Base-by-base conservation (phyloP, 176 grass and related monocot species). In the Phoenix dactylifera region DNA sequence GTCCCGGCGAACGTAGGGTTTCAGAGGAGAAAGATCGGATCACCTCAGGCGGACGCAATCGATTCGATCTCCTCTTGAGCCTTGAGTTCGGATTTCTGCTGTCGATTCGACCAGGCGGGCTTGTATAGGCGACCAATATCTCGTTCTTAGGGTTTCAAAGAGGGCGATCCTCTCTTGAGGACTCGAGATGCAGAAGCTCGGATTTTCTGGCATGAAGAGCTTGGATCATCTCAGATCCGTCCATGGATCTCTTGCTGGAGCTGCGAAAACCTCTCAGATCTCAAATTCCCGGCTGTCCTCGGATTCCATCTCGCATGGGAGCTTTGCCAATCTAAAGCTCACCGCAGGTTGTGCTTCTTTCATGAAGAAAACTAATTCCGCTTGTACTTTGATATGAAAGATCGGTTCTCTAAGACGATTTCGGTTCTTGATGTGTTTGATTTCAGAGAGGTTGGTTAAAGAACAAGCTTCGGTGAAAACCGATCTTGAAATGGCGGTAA, bases 401-500 rank as follows among this genome's bases (percentile, higher is more conserved):
- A 15, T 57, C 72, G 49, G 39, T 9, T 68, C n/a, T 55, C 22
- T 72, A 48, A 50, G 29, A 60, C 65, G 74, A 79, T 75, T 83
- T 69, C 6, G 3, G 49, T 54, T 69, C 26, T 28, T 59, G 64
- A 23, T 55, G 25, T 54, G 57, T 54, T 76, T 76, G 62, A 29
- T 80, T 75, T 60, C 76, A 96, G 92, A 96, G 78, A 90, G 84
- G 66, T 67, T 88, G 78, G 80, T 96, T 52, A 90, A 90, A 75
- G 83, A 88, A 60, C 92, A 90, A 80, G 87, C 83, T 67, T 90
- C 87, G 3, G 73, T 87, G 74, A 90, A 96, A 80, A 90, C 77
- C 67, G 87, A 96, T 74, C 81, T 88, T 68, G 92, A 90, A 82
- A 79, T 90, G 80, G 63, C 77, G 75, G 92, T 96, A 90, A 24